A percentile compares a stretch with the other conserved stretches of the same genome.
These are phyloP conservation scores for Sicyos edulis DNA, from an alignment of 306 rosid genomes.

Conservation along the genomic window DNA sequence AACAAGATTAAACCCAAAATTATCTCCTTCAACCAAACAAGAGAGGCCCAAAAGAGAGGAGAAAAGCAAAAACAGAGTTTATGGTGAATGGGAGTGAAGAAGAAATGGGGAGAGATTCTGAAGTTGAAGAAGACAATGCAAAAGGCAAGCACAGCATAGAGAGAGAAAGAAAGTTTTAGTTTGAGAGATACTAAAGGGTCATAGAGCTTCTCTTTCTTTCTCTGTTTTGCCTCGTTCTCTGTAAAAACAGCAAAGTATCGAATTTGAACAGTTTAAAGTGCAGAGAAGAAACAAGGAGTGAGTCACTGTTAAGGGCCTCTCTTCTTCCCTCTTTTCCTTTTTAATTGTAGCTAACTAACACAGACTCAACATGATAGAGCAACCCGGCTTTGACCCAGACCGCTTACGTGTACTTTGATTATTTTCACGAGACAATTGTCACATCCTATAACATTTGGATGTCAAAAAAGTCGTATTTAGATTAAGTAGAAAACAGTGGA, in stretches of 20 bases:
- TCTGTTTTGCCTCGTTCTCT: no score
- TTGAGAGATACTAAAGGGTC: no score
- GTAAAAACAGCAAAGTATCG: conserved; percentile 62
- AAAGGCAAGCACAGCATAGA: conserved; percentile 27
- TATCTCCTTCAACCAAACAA: conserved; percentile 19
- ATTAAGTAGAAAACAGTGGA: no score
- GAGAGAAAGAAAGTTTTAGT: not conserved
- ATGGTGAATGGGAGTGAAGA: conserved; percentile 28
- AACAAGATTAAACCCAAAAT: conserved; percentile 23
- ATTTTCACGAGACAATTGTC: no score
- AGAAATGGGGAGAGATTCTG: conserved; percentile 65
- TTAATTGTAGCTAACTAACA: conserved; percentile 15
- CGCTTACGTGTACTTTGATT: no score
- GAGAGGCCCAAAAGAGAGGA: conserved; percentile 21
- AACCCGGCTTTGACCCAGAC: no score
- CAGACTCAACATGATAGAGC: no score
- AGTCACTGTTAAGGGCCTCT: not conserved
- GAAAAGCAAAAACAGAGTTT: conserved; percentile 25
- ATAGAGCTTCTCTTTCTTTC: no score
- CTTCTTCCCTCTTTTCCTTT: not conserved
- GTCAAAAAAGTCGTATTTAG: no score
- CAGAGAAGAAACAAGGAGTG: not conserved
- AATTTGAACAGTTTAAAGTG: conserved; percentile 86
- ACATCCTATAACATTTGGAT: no score
- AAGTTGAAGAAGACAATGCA: conserved; percentile 83